These are phyloP conservation scores for Psilocybe tampanensis DNA, from an alignment of 768 basidiomycete genomes.

Conservation along the genomic window DNA sequence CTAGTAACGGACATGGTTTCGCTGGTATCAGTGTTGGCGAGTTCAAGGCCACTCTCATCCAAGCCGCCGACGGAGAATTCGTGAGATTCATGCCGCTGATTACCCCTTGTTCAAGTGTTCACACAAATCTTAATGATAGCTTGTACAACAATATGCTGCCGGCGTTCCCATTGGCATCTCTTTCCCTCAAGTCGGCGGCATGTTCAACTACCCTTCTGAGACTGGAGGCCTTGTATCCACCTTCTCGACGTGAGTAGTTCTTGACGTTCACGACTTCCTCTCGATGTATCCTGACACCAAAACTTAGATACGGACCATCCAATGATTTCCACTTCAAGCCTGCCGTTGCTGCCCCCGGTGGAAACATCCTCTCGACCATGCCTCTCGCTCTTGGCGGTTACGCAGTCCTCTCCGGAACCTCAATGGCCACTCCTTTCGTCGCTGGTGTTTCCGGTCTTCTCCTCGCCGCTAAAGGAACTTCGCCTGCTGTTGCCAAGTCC, in stretches of 20 bases:
- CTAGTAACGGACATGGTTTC: constrained; percentile 53
- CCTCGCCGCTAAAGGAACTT: constrained; percentile 38
- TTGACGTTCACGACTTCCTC: background rate
- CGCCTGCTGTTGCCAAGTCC: constrained; percentile 23
- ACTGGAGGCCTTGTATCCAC: constrained; percentile 56
- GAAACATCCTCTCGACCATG: constrained; percentile 48
- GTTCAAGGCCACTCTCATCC: constrained; percentile 53
- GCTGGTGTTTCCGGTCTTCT: constrained; percentile 46
- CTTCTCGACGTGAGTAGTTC: constrained; percentile 40
- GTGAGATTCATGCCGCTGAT: constrained; percentile 32
- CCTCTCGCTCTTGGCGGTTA: constrained; percentile 36
- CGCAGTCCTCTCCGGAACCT: constrained; percentile 41
- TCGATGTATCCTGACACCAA: background rate
- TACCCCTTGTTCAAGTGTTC: background rate
- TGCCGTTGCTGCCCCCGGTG: constrained; percentile 50
- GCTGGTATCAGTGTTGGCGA: constrained; percentile 42
- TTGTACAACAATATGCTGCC: constrained; percentile 51
- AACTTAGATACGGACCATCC: constrained; percentile 53
- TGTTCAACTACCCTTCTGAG: constrained; percentile 46
- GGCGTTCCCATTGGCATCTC: constrained; percentile 42
- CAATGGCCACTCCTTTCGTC: constrained; percentile 42
- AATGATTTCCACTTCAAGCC: constrained; percentile 61
- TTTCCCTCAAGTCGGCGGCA: constrained; percentile 50
- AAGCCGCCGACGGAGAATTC: constrained; percentile 55
- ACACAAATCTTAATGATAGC: constrained; percentile 34